A percentile compares a stretch with the other conserved stretches of the same genome.
Evolutionary conservation across 148 eudicot species (phyloP).

Genomic region (Rhododendron griersonianum): DNA sequence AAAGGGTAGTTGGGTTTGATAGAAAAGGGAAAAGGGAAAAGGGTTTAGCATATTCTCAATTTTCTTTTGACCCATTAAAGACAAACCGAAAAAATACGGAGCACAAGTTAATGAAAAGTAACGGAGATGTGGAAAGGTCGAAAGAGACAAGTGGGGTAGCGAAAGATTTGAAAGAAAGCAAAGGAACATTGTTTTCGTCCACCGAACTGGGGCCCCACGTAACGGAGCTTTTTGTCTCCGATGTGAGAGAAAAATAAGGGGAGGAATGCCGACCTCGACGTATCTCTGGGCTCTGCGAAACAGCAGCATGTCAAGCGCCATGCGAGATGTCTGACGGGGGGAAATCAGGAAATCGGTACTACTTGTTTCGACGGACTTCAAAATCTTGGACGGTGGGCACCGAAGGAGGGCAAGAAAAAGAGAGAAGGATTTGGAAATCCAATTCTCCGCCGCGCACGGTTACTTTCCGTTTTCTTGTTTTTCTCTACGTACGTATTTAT

Average conservation of each 20-base stretch:
- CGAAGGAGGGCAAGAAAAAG: background rate
- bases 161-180: slow-evolving; percentile 1
- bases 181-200: background rate
- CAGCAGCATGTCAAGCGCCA: background rate
- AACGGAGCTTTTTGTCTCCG: slow-evolving; percentile 7
- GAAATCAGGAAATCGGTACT: background rate
- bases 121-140: slow-evolving; percentile 7
- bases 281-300: background rate
- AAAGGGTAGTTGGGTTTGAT: background rate
- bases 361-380: background rate
- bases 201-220: slow-evolving; percentile 6
- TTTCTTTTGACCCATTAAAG: slow-evolving; percentile 1
- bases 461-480: background rate
- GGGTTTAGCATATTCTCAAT: background rate
- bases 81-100: background rate
- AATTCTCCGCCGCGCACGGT: background rate
- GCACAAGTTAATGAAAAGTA: background rate
- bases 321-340: background rate
- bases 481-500: background rate
- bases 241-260: background rate
- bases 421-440: background rate
- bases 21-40: background rate
- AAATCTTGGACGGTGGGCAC: background rate
- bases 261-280: background rate
- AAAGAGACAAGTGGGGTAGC: background rate